Evolutionary conservation across 1,139 yeast genomes (phyloP), one percentile per base, ranked within the genome.

Genomic region (Candida frijolesensis): DNA sequence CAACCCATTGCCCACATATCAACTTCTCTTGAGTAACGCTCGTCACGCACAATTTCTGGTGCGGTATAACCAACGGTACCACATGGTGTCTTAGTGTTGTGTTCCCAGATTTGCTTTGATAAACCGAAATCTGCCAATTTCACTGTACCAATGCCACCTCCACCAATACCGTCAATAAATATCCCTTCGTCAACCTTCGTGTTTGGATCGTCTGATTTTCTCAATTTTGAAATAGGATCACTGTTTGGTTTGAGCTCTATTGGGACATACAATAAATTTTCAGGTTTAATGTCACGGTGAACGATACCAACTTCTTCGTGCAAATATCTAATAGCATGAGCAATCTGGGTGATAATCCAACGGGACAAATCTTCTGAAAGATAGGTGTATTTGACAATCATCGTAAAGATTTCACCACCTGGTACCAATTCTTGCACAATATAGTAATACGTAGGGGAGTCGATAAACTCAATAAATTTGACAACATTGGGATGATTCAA

Each of bases 1-100:
- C 86, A 82, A 8, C 86, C 86, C 48, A 82, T 68, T 7, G 85
- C 85, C 85, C 85, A 82, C 78, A 82, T 79, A 63, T 82, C 86
- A 35, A 82, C 86, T 58, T 80, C 82, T 57, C 76, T 79, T n/a
- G 83, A 79, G 59, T 82, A 82, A 43, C 80, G 74, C 57, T 81
- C 79, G 60, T 82, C 84, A 52, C 81, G 63, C 38, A 82, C 84
- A 55, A 82, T 82, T 61, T 82, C 86, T 0, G 86, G 86, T 4
- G 85, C 84, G 18, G 85, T 82, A 57, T 82, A 82, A 7, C 86
- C 86, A 25, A 81, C 84, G 8, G 86, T 82, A 30, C 86, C 86
- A 63, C 85, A 82, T 1, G 86, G 86, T 3, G 86, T 82, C 59
- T 80, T 80, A 43, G 86, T 83, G 59, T 80, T 80, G 56, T 73